Conservation (phyloP, 768 basidiomycete genomes). For the Suillus plorans region DNA sequence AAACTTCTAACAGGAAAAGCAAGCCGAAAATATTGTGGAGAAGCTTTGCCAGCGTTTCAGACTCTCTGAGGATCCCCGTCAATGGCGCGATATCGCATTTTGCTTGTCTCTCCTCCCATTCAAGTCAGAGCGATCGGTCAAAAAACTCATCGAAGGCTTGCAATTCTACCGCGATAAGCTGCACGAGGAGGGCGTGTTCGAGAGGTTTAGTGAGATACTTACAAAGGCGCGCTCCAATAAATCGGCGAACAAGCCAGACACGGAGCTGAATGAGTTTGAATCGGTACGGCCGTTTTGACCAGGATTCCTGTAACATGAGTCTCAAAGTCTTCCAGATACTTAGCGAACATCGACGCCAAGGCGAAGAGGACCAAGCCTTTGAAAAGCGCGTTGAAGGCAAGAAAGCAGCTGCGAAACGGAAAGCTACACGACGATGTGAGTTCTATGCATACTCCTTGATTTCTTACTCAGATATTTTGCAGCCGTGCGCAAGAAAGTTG, state of each 20-base stretch:
- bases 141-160: slow-evolving; percentile 92
- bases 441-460: neutral
- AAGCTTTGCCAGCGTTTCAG: slow-evolving; percentile 97
- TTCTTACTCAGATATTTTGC: neutral
- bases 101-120: slow-evolving; percentile 93
- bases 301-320: neutral
- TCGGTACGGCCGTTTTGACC: slow-evolving; percentile 42
- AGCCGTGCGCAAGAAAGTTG: slow-evolving; percentile 32
- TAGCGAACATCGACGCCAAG: slow-evolving; percentile 78
- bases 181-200: slow-evolving; percentile 81
- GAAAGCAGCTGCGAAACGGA: slow-evolving; percentile 75
- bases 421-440: slow-evolving; percentile 54
- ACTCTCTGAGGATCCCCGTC: slow-evolving; percentile 81
- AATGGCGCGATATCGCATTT: slow-evolving; percentile 97
- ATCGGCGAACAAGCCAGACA: slow-evolving; percentile 87
- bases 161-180: slow-evolving; percentile 96
- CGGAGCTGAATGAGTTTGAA: slow-evolving; percentile 95
- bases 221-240: slow-evolving; percentile 91
- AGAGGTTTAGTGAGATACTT: slow-evolving; percentile 87
- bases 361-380: slow-evolving; percentile 88
- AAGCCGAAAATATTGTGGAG: slow-evolving; percentile 96
- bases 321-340: slow-evolving; percentile 57
- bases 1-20: slow-evolving; percentile 74
- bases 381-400: slow-evolving; percentile 85
- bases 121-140: slow-evolving; percentile 95